These are phyloP conservation scores for Lactarius indigo DNA, from an alignment of 768 basidiomycete genomes.

Conservation along the genomic window DNA sequence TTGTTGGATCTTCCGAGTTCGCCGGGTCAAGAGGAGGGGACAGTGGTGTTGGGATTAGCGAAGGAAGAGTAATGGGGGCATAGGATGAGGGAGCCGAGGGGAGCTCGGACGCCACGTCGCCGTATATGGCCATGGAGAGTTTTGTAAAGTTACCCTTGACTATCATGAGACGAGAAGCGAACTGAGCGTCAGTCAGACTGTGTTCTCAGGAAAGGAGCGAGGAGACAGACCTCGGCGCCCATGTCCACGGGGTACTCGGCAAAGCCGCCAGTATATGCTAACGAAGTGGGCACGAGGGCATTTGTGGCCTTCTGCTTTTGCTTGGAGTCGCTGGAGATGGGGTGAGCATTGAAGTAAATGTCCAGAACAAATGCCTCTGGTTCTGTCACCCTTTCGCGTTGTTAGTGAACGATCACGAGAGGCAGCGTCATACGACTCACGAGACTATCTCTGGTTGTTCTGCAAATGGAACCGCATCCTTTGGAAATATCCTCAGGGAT, in stretches of 20 bases:
- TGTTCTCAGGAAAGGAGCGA: not conserved
- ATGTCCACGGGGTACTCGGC: constrained; percentile 67
- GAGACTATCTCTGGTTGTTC: constrained; percentile 58
- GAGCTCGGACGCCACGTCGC: constrained; percentile 50
- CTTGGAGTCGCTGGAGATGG: constrained; percentile 44
- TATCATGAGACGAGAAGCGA: constrained; percentile 75
- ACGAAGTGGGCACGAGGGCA: constrained; percentile 64
- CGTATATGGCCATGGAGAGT: constrained; percentile 60
- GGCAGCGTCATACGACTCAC: constrained; percentile 37
- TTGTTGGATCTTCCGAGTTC: constrained; percentile 54
- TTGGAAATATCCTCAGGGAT: constrained; percentile 67
- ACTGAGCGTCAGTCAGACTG: constrained; percentile 37
- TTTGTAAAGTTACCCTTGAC: constrained; percentile 69
- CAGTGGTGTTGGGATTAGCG: constrained; percentile 38
- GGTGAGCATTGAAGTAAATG: constrained; percentile 70
- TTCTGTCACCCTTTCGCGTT: constrained; percentile 52
- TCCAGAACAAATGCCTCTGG: constrained; percentile 73
- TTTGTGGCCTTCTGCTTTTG: constrained; percentile 65
- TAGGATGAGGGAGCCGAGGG: constrained; percentile 37
- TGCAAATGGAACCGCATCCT: constrained; percentile 56
- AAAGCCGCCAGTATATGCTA: constrained; percentile 68
- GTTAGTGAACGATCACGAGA: not conserved
- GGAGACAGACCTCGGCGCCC: constrained; percentile 55
- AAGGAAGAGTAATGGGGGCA: constrained; percentile 40
- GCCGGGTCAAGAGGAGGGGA: constrained; percentile 57